Conservation (phyloP, 305 asterid species). For the Solanum chacoense region DNA sequence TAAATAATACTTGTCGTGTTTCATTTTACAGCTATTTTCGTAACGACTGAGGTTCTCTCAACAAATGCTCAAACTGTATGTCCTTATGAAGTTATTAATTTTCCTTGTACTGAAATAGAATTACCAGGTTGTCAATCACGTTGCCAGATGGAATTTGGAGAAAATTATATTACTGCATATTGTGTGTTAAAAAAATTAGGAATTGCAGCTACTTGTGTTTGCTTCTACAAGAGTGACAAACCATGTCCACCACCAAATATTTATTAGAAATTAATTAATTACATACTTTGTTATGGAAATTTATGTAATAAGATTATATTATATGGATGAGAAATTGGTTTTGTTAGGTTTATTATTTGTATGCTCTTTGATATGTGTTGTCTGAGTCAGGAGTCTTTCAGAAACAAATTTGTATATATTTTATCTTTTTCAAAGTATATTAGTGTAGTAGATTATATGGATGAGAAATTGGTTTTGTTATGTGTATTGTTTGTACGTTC, state of each 20-base stretch:
- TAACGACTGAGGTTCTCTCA: background rate
- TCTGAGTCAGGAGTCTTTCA: background rate
- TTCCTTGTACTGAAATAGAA: background rate
- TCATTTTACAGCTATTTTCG: background rate
- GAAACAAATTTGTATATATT: too few relatives aligned
- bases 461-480: background rate
- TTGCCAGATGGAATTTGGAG: background rate
- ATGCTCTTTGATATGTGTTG: background rate
- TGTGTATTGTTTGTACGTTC: too few relatives aligned
- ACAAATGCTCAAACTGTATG: background rate
- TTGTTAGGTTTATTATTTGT: background rate
- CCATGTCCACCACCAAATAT: background rate
- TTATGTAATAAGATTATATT: background rate
- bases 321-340: background rate
- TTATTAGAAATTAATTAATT: background rate
- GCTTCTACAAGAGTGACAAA: background rate
- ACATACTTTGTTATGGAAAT: background rate
- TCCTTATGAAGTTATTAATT: background rate
- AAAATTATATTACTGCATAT: background rate
- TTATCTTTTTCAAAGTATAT: background rate
- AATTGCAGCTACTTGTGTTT: background rate
- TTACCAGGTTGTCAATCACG: background rate
- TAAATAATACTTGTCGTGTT: too few relatives aligned
- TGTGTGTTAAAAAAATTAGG: background rate
- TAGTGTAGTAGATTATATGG: background rate